Base-by-base conservation (phyloP, 345 rosid genomes). In the Populus deltoides region DNA sequence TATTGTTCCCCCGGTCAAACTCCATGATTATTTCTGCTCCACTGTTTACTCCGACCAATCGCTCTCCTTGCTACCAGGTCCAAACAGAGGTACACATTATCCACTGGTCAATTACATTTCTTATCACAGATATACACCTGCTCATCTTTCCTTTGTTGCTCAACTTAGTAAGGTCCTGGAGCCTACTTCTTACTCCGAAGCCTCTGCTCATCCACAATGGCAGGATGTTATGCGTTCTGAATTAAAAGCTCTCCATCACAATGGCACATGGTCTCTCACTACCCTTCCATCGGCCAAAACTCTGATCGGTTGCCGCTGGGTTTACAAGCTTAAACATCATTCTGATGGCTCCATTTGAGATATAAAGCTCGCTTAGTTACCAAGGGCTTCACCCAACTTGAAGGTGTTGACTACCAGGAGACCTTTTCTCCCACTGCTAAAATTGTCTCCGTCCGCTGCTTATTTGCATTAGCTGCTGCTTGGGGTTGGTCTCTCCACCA, bases 41-140 rank as follows among this genome's bases (percentile, higher is more conserved):
- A 12, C 22, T 45, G 5, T 45, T 36, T 6, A 6, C 49, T 73
- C 76, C 8, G 3, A 73, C 66, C 2, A 73, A 27, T 73, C 24
- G 1, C 2, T 17, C 29, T 55, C 67, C 35, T 24, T 55, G 12
- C 12, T 31, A 10, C 39, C 66, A 73, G 25, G 67, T 59, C 29
- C 45, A 11, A 53, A 20, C 16, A 73, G 57, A 73, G 67, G 76
- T 55, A 57, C 68, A 15, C 67, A 6, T 9, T 73, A 73, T 59
- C 67, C 45, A n/a, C 27, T 73, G 13, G 59, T 35, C 27, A 53
- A 73, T 73, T 55, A 53, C 57, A 38, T 73, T 35, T 73, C 76
- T 4, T 57, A 73, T 35, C 76, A 57, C 20, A 7, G 3, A 22
- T 70, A 41, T 25, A 2, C 49, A 45, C 24, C 73, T 25, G 15